These are phyloP conservation scores for Rhodotorula paludigena DNA, from an alignment of 768 basidiomycete genomes.

Conservation along the genomic window DNA sequence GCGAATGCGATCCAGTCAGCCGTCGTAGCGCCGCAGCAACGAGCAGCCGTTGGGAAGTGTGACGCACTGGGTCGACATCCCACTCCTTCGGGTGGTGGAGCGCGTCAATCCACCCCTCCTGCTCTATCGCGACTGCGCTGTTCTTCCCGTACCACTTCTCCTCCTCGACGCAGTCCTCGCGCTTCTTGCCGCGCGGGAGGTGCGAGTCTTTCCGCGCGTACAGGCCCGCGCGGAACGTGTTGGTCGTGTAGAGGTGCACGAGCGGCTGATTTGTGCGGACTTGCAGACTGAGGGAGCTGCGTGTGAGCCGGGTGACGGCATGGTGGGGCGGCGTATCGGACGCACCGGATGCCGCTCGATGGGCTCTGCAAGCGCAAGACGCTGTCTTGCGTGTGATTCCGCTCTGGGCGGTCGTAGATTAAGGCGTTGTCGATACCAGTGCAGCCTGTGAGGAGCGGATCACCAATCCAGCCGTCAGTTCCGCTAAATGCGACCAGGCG, in stretches of 20 bases:
- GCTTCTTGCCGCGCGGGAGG: neutral
- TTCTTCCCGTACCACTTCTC: neutral
- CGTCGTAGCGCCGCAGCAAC: too few species aligned
- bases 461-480: neutral
- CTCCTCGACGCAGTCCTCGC: neutral
- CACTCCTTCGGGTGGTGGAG: conserved; percentile 11
- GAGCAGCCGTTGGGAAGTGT: too few species aligned
- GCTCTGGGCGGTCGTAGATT: neutral
- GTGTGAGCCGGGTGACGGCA: too few species aligned
- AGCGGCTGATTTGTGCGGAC: conserved; percentile 19
- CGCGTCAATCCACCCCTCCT: conserved; percentile 17
- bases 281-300: neutral
- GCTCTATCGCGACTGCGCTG: conserved; percentile 12
- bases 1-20: too few species aligned
- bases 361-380: neutral
- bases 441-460: conserved; percentile 7
- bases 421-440: conserved; percentile 15
- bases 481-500: neutral
- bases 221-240: neutral
- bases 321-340: neutral
- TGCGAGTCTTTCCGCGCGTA: neutral
- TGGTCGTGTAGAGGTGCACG: conserved; percentile 11
- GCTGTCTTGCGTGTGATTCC: neutral
- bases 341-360: conserved; percentile 16
- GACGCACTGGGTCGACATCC: neutral